Evolutionary conservation across 768 basidiomycete species (phyloP).

Genomic region (Lyophyllum shimeji): DNA sequence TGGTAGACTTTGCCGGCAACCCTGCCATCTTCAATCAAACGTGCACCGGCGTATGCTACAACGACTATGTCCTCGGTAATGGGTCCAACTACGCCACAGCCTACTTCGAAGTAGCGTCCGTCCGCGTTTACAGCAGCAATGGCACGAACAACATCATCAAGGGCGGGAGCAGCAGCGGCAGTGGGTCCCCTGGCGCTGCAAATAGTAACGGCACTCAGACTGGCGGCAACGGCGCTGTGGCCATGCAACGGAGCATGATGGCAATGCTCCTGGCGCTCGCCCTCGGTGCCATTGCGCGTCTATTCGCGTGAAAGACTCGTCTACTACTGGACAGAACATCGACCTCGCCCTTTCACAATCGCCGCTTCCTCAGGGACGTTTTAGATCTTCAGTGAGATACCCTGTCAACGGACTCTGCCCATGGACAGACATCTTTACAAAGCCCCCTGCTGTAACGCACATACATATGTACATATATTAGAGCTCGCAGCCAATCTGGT

Average conservation of each 20-base stretch:
- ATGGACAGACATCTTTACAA: no score
- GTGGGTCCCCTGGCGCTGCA: background rate
- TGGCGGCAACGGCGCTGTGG: background rate
- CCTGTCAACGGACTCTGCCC: background rate
- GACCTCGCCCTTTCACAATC: background rate
- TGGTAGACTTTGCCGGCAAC: conserved; percentile 49
- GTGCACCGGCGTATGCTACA: conserved; percentile 67
- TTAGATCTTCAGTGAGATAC: background rate
- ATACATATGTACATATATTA: background rate
- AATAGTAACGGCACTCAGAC: conserved; percentile 3
- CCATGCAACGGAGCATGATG: background rate
- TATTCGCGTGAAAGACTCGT: background rate
- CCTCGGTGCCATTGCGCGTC: conserved; percentile 1
- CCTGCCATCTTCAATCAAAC: conserved; percentile 55
- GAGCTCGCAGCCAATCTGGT: background rate
- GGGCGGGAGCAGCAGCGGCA: conserved; percentile 7
- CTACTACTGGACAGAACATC: background rate
- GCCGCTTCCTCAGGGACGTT: background rate
- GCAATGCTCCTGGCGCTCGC: background rate
- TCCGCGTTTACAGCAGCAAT: conserved; percentile 46
- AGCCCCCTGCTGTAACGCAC: no score
- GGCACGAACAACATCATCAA: conserved; percentile 27
- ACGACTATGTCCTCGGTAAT: conserved; percentile 65
- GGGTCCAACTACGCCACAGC: conserved; percentile 62
- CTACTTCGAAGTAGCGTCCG: conserved; percentile 70